Percentiles rank a stretch among this genome's conserved stretches.
These are phyloP conservation scores for Vicia faba DNA, from an alignment of 306 rosid species.

Conservation along the genomic window DNA sequence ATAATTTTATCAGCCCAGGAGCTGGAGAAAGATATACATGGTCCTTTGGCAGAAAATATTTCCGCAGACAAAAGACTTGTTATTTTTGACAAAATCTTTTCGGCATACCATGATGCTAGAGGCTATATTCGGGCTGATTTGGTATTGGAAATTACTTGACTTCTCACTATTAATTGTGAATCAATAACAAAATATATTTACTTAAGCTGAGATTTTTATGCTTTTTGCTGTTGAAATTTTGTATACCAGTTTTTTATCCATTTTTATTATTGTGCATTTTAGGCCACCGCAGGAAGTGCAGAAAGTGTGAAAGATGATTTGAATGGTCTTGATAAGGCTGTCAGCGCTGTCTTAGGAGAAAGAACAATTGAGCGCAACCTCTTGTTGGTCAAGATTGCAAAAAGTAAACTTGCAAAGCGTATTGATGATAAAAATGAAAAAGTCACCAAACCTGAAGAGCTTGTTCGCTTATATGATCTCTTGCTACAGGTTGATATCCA, in stretches of 20 bases:
- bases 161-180: constrained; percentile 19
- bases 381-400: constrained; percentile 81
- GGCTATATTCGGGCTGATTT: constrained; percentile 89
- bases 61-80: constrained; percentile 75
- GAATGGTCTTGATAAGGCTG: constrained; percentile 97
- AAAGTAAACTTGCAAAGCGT: constrained; percentile 80
- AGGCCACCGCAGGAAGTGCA: constrained; percentile 85
- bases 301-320: constrained; percentile 91
- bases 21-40: constrained; percentile 84
- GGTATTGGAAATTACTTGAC: constrained; percentile 60
- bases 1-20: constrained; percentile 83
- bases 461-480: constrained; percentile 91
- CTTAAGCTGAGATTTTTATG: neutral
- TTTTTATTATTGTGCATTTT: constrained; percentile 37
- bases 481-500: constrained; percentile 69
- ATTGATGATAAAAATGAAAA: constrained; percentile 87
- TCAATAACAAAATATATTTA: constrained; percentile 6
- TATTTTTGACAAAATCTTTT: constrained; percentile 85
- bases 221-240: constrained; percentile 17
- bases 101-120: constrained; percentile 96
- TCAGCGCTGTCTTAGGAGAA: constrained; percentile 86
- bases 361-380: constrained; percentile 95
- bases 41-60: constrained; percentile 68
- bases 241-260: constrained; percentile 12
- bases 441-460: constrained; percentile 99